Conservation (phyloP, 345 rosid genomes). For the Brassica cretica region DNA sequence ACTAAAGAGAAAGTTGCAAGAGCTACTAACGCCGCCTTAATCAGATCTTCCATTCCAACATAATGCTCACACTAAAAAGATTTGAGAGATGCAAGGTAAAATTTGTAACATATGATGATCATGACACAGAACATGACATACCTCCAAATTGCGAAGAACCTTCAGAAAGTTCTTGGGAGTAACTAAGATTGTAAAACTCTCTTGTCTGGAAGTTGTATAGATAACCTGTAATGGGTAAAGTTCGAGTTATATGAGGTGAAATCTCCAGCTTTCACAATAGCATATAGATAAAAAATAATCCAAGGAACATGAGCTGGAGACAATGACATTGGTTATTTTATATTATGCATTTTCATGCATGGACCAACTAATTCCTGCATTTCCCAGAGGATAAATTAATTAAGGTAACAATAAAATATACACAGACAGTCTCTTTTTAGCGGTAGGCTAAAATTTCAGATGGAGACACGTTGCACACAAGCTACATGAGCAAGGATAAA, state of each 20-base stretch:
- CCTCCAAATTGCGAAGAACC: slow-evolving; percentile 94
- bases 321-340: slow-evolving; percentile 4
- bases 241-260: slow-evolving; percentile 14
- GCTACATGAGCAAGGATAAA: neutral
- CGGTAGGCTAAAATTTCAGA: slow-evolving; percentile 15
- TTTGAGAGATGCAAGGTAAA: neutral
- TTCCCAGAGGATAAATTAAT: neutral
- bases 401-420: slow-evolving; percentile 7
- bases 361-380: too few species aligned
- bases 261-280: slow-evolving; percentile 17
- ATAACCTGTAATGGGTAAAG: slow-evolving; percentile 56
- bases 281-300: slow-evolving; percentile 8
- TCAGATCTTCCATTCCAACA: slow-evolving; percentile 5
- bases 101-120: neutral
- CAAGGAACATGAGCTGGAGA: neutral
- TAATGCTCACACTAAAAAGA: neutral
- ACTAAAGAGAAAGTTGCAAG: slow-evolving; percentile 16
- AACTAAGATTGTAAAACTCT: slow-evolving; percentile 92
- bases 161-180: slow-evolving; percentile 74
- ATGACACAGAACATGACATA: slow-evolving; percentile 36
- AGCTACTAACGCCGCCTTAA: slow-evolving; percentile 2
- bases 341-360: slow-evolving; percentile 21
- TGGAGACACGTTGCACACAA: slow-evolving; percentile 5
- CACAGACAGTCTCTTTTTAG: neutral
- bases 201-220: slow-evolving; percentile 82